Percentiles rank a stretch among this genome's conserved stretches.
These are phyloP conservation scores for Arthrobotrys sphaeroides DNA, from an alignment of 2,329 filamentous ascomycete genomes.

Conservation along the genomic window DNA sequence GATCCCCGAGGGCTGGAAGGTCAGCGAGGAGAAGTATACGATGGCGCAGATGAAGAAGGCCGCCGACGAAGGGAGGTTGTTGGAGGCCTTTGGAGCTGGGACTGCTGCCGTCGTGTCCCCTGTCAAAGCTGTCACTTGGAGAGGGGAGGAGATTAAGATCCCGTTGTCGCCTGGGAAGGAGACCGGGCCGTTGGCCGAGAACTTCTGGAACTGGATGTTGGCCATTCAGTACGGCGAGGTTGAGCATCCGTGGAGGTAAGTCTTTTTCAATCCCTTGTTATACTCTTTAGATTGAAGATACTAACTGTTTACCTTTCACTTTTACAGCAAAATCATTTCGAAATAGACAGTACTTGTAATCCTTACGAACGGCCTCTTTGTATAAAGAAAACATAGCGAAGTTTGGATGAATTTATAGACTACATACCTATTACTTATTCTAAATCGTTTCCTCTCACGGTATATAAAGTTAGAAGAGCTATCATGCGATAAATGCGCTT, in stretches of 20 bases:
- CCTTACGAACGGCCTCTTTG: neutral
- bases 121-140: slow-evolving; percentile 88
- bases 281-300: too few species aligned
- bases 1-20: slow-evolving; percentile 83
- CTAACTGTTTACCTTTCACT: slow-evolving; percentile 17
- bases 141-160: slow-evolving; percentile 78
- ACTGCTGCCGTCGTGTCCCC: slow-evolving; percentile 95
- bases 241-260: slow-evolving; percentile 88
- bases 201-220: slow-evolving; percentile 98
- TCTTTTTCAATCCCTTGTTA: slow-evolving; percentile 49
- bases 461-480: too few species aligned
- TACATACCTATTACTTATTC: neutral
- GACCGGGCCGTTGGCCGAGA: slow-evolving; percentile 82
- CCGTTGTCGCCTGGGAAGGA: slow-evolving; percentile 83
- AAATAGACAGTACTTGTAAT: too few species aligned
- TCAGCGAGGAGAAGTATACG: slow-evolving; percentile 88
- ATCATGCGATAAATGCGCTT: too few species aligned
- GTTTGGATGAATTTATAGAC: neutral
- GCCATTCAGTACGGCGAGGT: slow-evolving; percentile 94
- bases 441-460: neutral
- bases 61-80: slow-evolving; percentile 79
- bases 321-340: slow-evolving; percentile 32
- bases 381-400: neutral
- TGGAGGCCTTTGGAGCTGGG: slow-evolving; percentile 93
- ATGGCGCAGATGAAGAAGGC: slow-evolving; percentile 88